A percentile compares a stretch with the other conserved stretches of the same genome.
phyloP scores from a whole-genome alignment of 495 filamentous ascomycete genomes.

The Podospora appendiculata region DNA sequence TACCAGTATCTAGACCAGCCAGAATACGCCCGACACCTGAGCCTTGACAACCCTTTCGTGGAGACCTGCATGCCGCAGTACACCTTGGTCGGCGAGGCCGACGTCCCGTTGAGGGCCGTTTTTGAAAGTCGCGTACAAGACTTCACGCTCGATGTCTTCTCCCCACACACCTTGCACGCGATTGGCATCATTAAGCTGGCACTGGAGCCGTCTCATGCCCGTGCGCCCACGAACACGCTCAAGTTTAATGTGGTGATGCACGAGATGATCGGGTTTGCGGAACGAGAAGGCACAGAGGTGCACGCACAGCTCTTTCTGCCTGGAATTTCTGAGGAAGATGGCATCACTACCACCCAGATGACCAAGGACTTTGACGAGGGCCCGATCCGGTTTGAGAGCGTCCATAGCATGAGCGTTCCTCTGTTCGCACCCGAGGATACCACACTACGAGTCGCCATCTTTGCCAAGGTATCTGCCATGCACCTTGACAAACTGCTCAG shows the following conservation, averaged over 20 bases:
- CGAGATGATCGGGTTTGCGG: slow-evolving; percentile 90
- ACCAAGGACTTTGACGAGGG: slow-evolving; percentile 92
- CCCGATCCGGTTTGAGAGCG: slow-evolving; percentile 91
- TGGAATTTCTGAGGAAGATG: slow-evolving; percentile 84
- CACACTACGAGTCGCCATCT: slow-evolving; percentile 81
- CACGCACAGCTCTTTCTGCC: slow-evolving; percentile 95
- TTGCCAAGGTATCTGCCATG: slow-evolving; percentile 84
- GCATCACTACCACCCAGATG: slow-evolving; percentile 90
- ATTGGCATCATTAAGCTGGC: slow-evolving; percentile 86
- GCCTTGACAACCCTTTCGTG: slow-evolving; percentile 76
- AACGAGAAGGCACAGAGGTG: slow-evolving; percentile 91
- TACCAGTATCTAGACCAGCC: slow-evolving; percentile 93
- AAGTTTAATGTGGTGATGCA: slow-evolving; percentile 99
- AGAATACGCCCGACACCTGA: slow-evolving; percentile 80
- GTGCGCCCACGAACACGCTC: slow-evolving; percentile 83
- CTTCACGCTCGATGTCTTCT: slow-evolving; percentile 80
- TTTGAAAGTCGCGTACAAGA: slow-evolving; percentile 95
- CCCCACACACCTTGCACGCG: slow-evolving; percentile 83
- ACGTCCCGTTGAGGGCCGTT: slow-evolving; percentile 87
- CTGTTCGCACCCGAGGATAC: slow-evolving; percentile 68
- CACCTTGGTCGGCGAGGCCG: slow-evolving; percentile 86
- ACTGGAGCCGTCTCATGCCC: slow-evolving; percentile 86
- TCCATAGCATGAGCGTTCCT: slow-evolving; percentile 98
- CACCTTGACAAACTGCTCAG: slow-evolving; percentile 96
- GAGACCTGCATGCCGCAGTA: slow-evolving; percentile 86